Percentiles rank a stretch among this genome's conserved stretches.
Evolutionary conservation across 2,329 filamentous ascomycete species (phyloP).

Genomic region (Elsinoe australis): DNA sequence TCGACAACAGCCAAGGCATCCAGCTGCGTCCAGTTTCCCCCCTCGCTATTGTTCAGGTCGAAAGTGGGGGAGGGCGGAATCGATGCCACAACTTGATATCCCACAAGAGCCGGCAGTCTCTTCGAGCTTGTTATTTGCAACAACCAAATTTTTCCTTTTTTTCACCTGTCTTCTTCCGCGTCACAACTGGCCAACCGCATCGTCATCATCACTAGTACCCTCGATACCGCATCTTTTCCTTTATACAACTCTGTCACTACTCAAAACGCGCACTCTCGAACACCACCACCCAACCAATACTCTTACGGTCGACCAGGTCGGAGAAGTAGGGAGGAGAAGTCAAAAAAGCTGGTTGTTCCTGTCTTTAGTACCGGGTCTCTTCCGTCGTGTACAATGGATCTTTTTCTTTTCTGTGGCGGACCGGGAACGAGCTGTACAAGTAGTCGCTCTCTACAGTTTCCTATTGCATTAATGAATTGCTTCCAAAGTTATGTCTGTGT

Average conservation of each 20-base stretch:
- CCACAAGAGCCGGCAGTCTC: slow-evolving; percentile 16
- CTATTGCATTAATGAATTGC: slow-evolving; percentile 12
- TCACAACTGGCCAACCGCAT: too few relatives aligned
- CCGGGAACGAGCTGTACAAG: slow-evolving; percentile 14
- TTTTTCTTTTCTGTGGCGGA: neutral
- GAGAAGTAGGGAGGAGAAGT: neutral
- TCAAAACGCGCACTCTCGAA: too few relatives aligned
- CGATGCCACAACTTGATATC: slow-evolving; percentile 16
- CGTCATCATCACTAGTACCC: too few relatives aligned
- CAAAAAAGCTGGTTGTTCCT: neutral
- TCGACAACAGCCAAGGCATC: slow-evolving; percentile 7
- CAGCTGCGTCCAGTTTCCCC: slow-evolving; percentile 4
- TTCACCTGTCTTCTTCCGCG: slow-evolving; percentile 2
- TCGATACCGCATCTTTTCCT: slow-evolving; percentile 10
- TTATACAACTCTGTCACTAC: too few relatives aligned
- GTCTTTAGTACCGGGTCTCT: slow-evolving; percentile 3
- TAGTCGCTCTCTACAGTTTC: slow-evolving; percentile 17
- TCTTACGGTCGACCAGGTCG: slow-evolving; percentile 7
- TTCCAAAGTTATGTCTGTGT: neutral
- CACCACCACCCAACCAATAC: neutral
- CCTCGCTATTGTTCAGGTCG: neutral
- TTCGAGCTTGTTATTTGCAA: slow-evolving; percentile 13
- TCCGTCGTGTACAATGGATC: slow-evolving; percentile 3
- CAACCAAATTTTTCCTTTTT: slow-evolving; percentile 8
- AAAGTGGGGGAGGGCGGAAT: slow-evolving; percentile 4